Conservation (phyloP, 495 filamentous ascomycete species). For the Penicillium salamii region DNA sequence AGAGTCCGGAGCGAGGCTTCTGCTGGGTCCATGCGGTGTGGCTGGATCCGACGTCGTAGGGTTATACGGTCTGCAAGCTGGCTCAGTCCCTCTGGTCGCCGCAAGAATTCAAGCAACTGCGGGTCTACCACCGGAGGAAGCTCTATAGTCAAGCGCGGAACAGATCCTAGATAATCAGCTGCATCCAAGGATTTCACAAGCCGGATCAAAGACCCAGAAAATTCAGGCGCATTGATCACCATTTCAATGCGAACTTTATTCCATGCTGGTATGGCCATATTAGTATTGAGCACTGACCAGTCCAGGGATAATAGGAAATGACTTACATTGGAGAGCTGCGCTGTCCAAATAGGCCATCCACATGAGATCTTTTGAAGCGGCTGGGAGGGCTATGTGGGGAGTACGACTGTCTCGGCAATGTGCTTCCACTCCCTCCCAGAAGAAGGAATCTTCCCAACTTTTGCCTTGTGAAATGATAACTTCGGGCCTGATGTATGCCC, state of each 20-base stretch:
- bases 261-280: conserved; percentile 56
- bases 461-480: conserved; percentile 48
- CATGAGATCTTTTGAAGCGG: conserved; percentile 55
- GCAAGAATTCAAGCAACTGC: conserved; percentile 57
- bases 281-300: conserved; percentile 1
- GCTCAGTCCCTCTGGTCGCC: conserved; percentile 63
- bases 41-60: conserved; percentile 67
- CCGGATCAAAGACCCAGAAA: conserved; percentile 68
- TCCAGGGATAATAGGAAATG: background rate
- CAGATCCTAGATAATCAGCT: conserved; percentile 68
- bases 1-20: conserved; percentile 67
- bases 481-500: conserved; percentile 46
- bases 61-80: conserved; percentile 47
- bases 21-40: conserved; percentile 51
- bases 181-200: conserved; percentile 67
- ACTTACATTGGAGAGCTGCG: conserved; percentile 61
- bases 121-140: conserved; percentile 64
- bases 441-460: conserved; percentile 47
- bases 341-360: conserved; percentile 79
- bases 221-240: conserved; percentile 66
- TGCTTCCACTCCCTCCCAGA: conserved; percentile 49
- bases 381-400: conserved; percentile 67
- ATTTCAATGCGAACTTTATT: conserved; percentile 71
- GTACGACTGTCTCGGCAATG: conserved; percentile 41
- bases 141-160: conserved; percentile 76